Conservation (phyloP, 2,329 filamentous ascomycete species). For the Nemania bipapillata region DNA sequence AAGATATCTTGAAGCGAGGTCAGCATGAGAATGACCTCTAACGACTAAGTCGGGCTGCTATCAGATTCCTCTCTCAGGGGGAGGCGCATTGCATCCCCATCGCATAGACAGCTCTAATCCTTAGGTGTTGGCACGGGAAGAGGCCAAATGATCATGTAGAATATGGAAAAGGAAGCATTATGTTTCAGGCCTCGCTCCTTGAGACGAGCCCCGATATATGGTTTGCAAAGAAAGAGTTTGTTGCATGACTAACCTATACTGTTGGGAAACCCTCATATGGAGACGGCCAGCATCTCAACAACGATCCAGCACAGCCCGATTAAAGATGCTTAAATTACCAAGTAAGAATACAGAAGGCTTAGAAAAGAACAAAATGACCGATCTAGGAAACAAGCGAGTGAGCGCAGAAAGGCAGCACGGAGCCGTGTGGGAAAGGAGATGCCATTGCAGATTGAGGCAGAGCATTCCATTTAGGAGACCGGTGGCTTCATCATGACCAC, state of each 20-base stretch:
- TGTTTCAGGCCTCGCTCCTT: slow-evolving; percentile 43
- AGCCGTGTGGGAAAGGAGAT: slow-evolving; percentile 38
- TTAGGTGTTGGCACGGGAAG: slow-evolving; percentile 28
- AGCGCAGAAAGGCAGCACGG: slow-evolving; percentile 39
- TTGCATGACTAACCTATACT: slow-evolving; percentile 50
- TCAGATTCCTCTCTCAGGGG: slow-evolving; percentile 33
- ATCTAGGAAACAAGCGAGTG: slow-evolving; percentile 20
- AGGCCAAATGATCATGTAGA: slow-evolving; percentile 19
- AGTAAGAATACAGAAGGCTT: slow-evolving; percentile 44
- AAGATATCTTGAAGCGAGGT: slow-evolving; percentile 46
- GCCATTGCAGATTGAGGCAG: slow-evolving; percentile 46
- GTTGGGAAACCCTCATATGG: slow-evolving; percentile 43
- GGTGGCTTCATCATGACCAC: slow-evolving; percentile 32
- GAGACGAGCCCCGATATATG: slow-evolving; percentile 39
- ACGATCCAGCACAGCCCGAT: slow-evolving; percentile 47
- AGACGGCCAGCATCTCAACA: slow-evolving; percentile 53
- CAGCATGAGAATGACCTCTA: slow-evolving; percentile 41
- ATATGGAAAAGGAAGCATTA: slow-evolving; percentile 25
- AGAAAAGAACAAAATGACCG: slow-evolving; percentile 41
- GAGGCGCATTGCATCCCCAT: slow-evolving; percentile 43
- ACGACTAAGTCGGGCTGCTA: slow-evolving; percentile 37
- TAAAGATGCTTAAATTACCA: slow-evolving; percentile 46
- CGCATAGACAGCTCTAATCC: slow-evolving; percentile 34
- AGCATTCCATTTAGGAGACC: slow-evolving; percentile 40
- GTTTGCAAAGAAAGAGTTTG: slow-evolving; percentile 37